A percentile compares a stretch with the other conserved stretches of the same genome.
These are phyloP conservation scores for Solanum peruvianum DNA, from an alignment of 257 asterid species.

Conservation along the genomic window DNA sequence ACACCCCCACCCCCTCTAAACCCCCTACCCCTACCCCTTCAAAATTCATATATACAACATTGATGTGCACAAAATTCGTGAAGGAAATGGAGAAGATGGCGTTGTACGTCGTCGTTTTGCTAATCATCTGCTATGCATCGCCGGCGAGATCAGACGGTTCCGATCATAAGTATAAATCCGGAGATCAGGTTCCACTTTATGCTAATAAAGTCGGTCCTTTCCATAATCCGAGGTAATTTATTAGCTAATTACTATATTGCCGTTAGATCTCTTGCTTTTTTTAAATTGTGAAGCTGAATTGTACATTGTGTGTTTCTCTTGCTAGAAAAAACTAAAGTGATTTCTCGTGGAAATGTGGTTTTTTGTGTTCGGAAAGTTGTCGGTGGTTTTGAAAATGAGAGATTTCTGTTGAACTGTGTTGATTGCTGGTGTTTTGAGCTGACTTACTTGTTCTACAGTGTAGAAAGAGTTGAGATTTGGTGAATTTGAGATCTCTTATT, in stretches of 20 bases:
- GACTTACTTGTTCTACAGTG: neutral
- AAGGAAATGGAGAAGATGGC: constrained; percentile 16
- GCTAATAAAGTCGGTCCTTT: constrained; percentile 92
- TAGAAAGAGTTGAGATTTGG: neutral
- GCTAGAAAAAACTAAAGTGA: neutral
- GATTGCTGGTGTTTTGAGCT: neutral
- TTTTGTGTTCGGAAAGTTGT: neutral
- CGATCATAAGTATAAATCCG: constrained; percentile 64
- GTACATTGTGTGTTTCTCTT: neutral
- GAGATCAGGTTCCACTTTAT: constrained; percentile 75
- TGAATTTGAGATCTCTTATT: neutral
- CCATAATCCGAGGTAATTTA: constrained; percentile 62
- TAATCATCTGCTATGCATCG: constrained; percentile 2
- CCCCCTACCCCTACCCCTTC: neutral
- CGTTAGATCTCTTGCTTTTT: neutral
- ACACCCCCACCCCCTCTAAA: neutral
- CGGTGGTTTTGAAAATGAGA: neutral
- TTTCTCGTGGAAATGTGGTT: neutral
- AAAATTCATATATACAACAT: neutral
- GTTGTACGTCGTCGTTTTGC: constrained; percentile 18
- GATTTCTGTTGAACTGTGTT: neutral
- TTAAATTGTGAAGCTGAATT: neutral
- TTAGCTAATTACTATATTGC: neutral
- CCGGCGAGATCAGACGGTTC: constrained; percentile 60
- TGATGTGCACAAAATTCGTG: neutral